Evolutionary conservation across 371 early-diverging fungal species (phyloP), one percentile per base, ranked within the genome.

Genomic region (Batrachochytrium dendrobatidis): DNA sequence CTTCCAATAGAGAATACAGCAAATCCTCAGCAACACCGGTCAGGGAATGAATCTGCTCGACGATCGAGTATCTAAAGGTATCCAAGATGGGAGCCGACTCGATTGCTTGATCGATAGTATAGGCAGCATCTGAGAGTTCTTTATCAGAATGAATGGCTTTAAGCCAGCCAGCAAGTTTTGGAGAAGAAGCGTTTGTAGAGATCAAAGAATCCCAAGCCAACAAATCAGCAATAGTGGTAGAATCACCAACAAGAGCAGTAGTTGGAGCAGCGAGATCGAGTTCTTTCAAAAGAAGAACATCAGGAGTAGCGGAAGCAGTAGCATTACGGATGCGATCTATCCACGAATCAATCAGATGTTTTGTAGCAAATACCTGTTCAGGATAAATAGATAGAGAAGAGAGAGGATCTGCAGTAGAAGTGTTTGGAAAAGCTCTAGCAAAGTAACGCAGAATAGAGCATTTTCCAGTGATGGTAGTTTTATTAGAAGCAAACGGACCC

Each of bases 201-300:
- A 4, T 32, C 24, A 61, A 60, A 3, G 67, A 43, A 44, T 71
- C 71, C 75, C 75, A 74, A 10, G 59, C 68, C 22, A 68, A 32
- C 17, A 74, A 53, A 43, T 74, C 75, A 17, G 75, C 72, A 17
- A 70, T 18, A 3, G 72, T 53, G 17, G 68, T 51, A 18, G 49
- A 26, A 29, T 46, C 29, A 26, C 30, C 53, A 26, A 26, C 45
- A 3, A 20, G 2, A n/a, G 30, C 3, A 8, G 55, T 30, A 25
- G 18, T 29, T 22, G 26, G 12, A 8, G 51, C 17, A 17, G 25
- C 39, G 30, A 32, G 32, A 22, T 43, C 56, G 20, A 35, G 56
- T 22, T 3, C 34, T 26, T 33, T 53, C 26, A 44, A 28, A 44
- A 50, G 39, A 17, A 32, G 12, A 3, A 44, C 55, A 17, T 3